Conservation (phyloP, 208 protist genomes). For the Leishmania turanica region DNA sequence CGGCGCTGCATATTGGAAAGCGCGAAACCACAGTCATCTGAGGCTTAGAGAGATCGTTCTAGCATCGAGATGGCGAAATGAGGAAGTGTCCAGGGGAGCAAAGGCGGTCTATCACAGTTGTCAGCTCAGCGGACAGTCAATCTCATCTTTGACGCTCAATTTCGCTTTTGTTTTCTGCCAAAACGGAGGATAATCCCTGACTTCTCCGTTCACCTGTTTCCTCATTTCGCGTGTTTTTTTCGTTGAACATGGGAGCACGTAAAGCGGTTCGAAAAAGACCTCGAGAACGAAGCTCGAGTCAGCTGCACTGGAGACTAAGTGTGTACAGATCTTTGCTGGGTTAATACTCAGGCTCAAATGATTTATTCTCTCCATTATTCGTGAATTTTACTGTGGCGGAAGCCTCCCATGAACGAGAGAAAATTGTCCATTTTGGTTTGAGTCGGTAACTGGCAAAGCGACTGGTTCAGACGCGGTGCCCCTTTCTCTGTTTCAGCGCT, state of each 20-base stretch:
- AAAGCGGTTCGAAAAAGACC: background rate
- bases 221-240: background rate
- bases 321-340: background rate
- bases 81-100: background rate
- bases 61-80: background rate
- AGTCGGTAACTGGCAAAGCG: background rate
- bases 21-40: background rate
- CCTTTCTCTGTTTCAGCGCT: no score
- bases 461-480: background rate
- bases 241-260: background rate
- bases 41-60: background rate
- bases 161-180: background rate
- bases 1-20: background rate
- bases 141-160: background rate
- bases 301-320: background rate
- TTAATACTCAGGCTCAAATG: background rate
- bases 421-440: background rate
- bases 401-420: background rate
- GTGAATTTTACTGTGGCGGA: background rate
- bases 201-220: background rate
- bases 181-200: no score
- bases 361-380: background rate
- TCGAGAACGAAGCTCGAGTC: background rate
- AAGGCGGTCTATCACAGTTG: background rate
- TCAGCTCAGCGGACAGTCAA: background rate